Conservation (phyloP, 2,329 filamentous ascomycete species). For the Clonostachys rhizophaga region DNA sequence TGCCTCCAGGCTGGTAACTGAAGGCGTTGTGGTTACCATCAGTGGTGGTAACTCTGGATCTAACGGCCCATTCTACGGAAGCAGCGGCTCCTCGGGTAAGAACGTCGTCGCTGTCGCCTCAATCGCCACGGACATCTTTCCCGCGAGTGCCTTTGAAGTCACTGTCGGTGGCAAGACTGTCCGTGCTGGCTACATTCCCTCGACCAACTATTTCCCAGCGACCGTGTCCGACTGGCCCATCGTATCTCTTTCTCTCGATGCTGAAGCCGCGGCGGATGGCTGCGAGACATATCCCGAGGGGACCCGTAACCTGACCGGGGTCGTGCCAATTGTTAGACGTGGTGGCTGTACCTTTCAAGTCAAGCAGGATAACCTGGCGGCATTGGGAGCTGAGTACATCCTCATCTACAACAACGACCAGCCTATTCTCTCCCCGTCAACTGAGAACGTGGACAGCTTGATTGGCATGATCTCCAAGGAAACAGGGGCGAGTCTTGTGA, state of each 20-base stretch:
- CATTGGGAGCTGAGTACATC: slow-evolving; percentile 14
- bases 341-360: slow-evolving; percentile 18
- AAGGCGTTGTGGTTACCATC: slow-evolving; percentile 43
- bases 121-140: slow-evolving; percentile 20
- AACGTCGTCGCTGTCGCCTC: slow-evolving; percentile 30
- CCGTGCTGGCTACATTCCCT: slow-evolving; percentile 23
- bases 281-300: slow-evolving; percentile 15
- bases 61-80: slow-evolving; percentile 39
- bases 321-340: slow-evolving; percentile 18
- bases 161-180: slow-evolving; percentile 14
- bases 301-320: slow-evolving; percentile 10
- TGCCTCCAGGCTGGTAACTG: slow-evolving; percentile 30
- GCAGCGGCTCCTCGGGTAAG: slow-evolving; percentile 21
- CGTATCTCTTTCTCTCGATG: slow-evolving; percentile 15
- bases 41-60: slow-evolving; percentile 46
- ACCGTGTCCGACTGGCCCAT: slow-evolving; percentile 26
- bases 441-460: neutral
- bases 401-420: slow-evolving; percentile 4
- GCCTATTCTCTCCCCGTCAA: neutral
- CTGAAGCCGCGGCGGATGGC: slow-evolving; percentile 13
- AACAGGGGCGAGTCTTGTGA: slow-evolving; percentile 15
- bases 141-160: slow-evolving; percentile 19
- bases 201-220: slow-evolving; percentile 21
- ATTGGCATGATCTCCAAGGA: slow-evolving; percentile 9
- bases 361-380: slow-evolving; percentile 16